Evolutionary conservation across 2,329 filamentous ascomycete genomes (phyloP), one percentile per base, ranked within the genome.

Genomic region (Scedosporium boydii): DNA sequence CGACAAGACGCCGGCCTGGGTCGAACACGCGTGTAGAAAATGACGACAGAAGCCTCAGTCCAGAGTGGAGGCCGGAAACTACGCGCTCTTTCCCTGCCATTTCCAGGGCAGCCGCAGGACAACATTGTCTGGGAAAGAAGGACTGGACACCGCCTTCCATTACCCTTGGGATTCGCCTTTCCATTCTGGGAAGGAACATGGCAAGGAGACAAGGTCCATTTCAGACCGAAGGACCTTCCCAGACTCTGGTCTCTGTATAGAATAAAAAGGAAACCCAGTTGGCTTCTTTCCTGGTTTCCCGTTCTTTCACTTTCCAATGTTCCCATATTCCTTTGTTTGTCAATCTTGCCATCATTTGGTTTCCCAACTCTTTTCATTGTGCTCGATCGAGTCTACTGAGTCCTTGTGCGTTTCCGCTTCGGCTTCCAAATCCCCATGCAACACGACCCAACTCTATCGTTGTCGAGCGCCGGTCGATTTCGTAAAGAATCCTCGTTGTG

Each of bases 51-150:
- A 44, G 59, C 51, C 27, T 60, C 14, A 60, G 58, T 46, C 58
- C 27, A 51, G 46, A 60, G 21, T 46, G 6, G 14, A 27, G 5
- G 16, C 12, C 9, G 42, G 58, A 26, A 44, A 42, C 23, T 27
- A 48, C 23, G n/a, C n/a, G n/a, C 26, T 42, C 58, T 44, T 14
- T 44, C 41, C 58, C 21, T 46, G 41, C 21, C 46, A 26, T n/a
- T 58, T 48, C 42, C 29, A 60, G 58, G 58, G 41, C 38, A 42
- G 58, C 58, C 58, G 58, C 58, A 60, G 58, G n/a, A 46, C 12
- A 27, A 16, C 58, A 26, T 55, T 27, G 51, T 6, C 10, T 38
- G 23, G 18, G 21, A 55, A 55, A 16, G 23, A 7, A 27, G 18
- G 1, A 4, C 51, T 23, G 51, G 23, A 6, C 23, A 55, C 23